Percentiles rank a stretch among this genome's conserved stretches.
Conservation (phyloP, 2,329 filamentous ascomycete genomes). For the Fusarium irregulare region DNA sequence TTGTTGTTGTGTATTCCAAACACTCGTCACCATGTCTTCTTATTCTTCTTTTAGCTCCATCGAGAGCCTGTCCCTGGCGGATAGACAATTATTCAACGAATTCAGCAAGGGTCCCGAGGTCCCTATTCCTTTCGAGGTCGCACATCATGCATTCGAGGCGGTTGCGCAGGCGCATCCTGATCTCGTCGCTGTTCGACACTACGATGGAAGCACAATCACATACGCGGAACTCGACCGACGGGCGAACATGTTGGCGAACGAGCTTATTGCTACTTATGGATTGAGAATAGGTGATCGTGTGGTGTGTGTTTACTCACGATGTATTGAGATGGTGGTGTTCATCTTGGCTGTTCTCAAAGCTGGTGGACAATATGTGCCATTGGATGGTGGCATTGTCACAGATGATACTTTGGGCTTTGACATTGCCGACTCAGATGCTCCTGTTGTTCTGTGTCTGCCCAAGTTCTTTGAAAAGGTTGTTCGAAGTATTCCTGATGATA, state of each 20-base stretch:
- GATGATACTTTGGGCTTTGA: constrained; percentile 33
- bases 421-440: constrained; percentile 28
- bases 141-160: constrained; percentile 35
- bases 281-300: constrained; percentile 30
- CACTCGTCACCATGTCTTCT: constrained; percentile 24
- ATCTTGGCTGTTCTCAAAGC: constrained; percentile 36
- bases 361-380: constrained; percentile 32
- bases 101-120: constrained; percentile 25
- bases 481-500: constrained; percentile 18
- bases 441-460: constrained; percentile 25
- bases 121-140: constrained; percentile 27
- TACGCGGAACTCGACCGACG: constrained; percentile 31
- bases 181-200: constrained; percentile 21
- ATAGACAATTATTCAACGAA: constrained; percentile 30
- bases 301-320: constrained; percentile 35
- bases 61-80: constrained; percentile 28
- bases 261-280: constrained; percentile 17
- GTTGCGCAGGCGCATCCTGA: constrained; percentile 35
- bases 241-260: constrained; percentile 34
- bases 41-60: constrained; percentile 25
- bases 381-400: constrained; percentile 32
- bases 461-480: constrained; percentile 33
- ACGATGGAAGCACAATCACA: constrained; percentile 36
- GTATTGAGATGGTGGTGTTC: constrained; percentile 36
- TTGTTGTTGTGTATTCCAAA: not conserved